These are phyloP conservation scores for Rachicladosporium sp. DNA, from an alignment of 2,329 filamentous ascomycete species.

Conservation along the genomic window DNA sequence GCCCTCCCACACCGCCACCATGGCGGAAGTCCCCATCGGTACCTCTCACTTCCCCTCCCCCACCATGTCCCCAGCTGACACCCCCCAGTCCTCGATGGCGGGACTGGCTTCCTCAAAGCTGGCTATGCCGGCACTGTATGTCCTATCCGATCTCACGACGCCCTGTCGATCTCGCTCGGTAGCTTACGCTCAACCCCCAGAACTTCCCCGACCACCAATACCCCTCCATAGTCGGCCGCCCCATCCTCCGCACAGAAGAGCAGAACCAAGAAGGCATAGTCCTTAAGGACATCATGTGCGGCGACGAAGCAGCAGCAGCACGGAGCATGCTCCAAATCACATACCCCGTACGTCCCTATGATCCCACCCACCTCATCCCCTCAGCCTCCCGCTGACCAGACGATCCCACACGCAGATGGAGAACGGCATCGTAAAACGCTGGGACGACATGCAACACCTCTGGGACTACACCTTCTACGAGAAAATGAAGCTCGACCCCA, in stretches of 20 bases:
- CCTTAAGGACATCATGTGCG: constrained; percentile 99
- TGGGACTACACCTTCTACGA: constrained; percentile 99
- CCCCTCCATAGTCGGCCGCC: constrained; percentile 93
- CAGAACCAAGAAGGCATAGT: constrained; percentile 53
- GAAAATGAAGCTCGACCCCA: constrained; percentile 86
- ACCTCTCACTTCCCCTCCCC: constrained; percentile 9
- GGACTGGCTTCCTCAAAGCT: constrained; percentile 98
- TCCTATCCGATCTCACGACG: too few species aligned
- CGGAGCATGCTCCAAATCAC: constrained; percentile 96
- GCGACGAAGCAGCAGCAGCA: constrained; percentile 90
- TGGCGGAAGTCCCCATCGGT: constrained; percentile 41
- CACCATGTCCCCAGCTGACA: constrained; percentile 8
- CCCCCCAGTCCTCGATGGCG: constrained; percentile 84
- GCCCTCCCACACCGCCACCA: constrained; percentile 15
- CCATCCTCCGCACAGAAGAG: constrained; percentile 94
- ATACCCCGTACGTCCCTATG: constrained; percentile 57
- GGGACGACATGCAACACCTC: constrained; percentile 99
- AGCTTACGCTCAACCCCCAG: constrained; percentile 29
- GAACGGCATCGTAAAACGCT: constrained; percentile 98
- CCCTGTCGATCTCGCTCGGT: too few species aligned
- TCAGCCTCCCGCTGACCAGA: too few species aligned
- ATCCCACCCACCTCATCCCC: too few species aligned
- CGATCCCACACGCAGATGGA: constrained; percentile 56
- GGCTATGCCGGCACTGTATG: constrained; percentile 77
- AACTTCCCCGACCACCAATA: constrained; percentile 99